Evolutionary conservation across 257 asterid species (phyloP), one percentile per base, ranked within the genome.

Genomic region (Solanum infundibuliforme): DNA sequence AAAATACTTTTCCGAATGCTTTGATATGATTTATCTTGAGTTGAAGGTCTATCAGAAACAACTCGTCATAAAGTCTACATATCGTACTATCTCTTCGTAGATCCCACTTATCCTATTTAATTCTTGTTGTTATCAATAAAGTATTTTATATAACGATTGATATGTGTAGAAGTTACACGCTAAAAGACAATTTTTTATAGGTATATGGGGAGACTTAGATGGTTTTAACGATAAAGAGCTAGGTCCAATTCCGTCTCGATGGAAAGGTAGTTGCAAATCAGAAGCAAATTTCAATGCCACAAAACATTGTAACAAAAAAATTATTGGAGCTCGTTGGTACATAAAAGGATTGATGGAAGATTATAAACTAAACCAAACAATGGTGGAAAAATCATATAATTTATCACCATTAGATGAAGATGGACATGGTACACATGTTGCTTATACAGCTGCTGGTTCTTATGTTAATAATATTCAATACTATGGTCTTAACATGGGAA

Each of bases 241-340:
- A 2, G 89, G 91, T 13, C 77, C 89, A 12, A 55, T 87, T 36
- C 91, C 88, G 5, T 7, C 46, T 69, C 55, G 86, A 10, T 83
- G 89, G 91, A 83, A 84, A 62, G 91, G 91, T 21, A 46, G 14
- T 8, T 86, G 89, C 75, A 62, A 41, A 7, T 83, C 89, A 6
- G 81, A 20, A 2, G 27, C 27, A 32, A 72, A 8, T 8, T 72
- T 72, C 38, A 13, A 16, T 72, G 79, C 79, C 25, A 32, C 79
- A 32, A 72, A 32, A 72, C 7, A 32, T 72, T 72, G 43, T 72
- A 72, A 72, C 43, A 72, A 8, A 32, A 71, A 72, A 34, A 32
- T 72, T 9, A 72, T 72, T 32, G 43, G 43, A 4, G 8, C 79
- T 16, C 43, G 43, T 72, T 72, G 79, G 79, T 72, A 72, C 25